These are phyloP conservation scores for Echinosophora koreensis DNA, from an alignment of 306 rosid genomes.

Conservation along the genomic window DNA sequence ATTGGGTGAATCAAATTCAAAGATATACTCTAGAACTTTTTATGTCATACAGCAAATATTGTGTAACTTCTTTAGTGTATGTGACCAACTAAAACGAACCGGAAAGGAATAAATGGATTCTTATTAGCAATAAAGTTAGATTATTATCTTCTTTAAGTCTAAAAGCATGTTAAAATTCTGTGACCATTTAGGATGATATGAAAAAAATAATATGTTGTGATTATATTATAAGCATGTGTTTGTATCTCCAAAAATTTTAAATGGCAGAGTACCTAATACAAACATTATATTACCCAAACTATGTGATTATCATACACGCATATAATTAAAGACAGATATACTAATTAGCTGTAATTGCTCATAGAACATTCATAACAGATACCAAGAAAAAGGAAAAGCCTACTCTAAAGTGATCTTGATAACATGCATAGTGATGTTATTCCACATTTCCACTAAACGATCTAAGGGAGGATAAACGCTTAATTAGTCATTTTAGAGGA, in stretches of 20 bases:
- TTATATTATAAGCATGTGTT: not conserved
- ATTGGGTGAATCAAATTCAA: constrained; percentile 12
- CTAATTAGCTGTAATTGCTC: constrained; percentile 10
- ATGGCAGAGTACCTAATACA: not conserved
- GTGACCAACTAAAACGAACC: constrained; percentile 18
- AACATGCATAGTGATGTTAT: too few relatives aligned
- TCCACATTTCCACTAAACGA: too few relatives aligned
- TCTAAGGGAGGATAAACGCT: too few relatives aligned
- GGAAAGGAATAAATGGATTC: not conserved
- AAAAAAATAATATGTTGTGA: constrained; percentile 17
- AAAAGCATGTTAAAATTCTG: not conserved
- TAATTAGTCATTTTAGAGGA: too few relatives aligned
- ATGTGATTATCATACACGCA: not conserved
- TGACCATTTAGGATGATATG: constrained; percentile 3
- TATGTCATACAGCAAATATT: constrained; percentile 13
- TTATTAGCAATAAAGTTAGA: constrained; percentile 1
- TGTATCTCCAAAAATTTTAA: constrained; percentile 17
- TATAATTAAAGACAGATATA: constrained; percentile 10
- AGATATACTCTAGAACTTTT: constrained; percentile 10
- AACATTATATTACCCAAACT: constrained; percentile 1
- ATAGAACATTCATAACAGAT: not conserved
- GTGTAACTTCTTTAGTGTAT: constrained; percentile 13
- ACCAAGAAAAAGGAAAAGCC: not conserved
- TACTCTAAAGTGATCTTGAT: not conserved
- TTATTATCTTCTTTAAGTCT: not conserved